These are phyloP conservation scores for Backusella parvicylindrica DNA, from an alignment of 192 early-diverging fungal species.

Conservation along the genomic window DNA sequence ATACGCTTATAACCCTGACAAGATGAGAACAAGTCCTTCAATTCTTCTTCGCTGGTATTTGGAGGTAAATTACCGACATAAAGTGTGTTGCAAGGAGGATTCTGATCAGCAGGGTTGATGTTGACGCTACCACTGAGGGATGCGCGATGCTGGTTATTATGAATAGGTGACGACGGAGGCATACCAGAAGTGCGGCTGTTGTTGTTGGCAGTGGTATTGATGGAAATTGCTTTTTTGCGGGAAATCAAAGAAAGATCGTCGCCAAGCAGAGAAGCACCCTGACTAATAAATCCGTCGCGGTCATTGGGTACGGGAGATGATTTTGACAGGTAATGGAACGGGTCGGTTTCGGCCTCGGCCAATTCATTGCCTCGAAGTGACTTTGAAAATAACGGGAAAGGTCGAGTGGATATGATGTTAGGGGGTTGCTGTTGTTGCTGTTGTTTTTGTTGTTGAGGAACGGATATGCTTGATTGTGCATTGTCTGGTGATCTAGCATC, in stretches of 20 bases:
- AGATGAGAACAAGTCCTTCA: slow-evolving; percentile 72
- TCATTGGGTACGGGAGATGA: slow-evolving; percentile 11
- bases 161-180: not conserved
- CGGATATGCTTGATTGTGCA: too few species aligned
- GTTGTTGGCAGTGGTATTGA: not conserved
- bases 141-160: not conserved
- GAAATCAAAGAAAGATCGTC: not conserved
- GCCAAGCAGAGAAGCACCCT: not conserved
- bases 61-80: slow-evolving; percentile 96
- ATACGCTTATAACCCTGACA: slow-evolving; percentile 89
- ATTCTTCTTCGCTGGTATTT: slow-evolving; percentile 87
- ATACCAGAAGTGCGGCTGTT: not conserved
- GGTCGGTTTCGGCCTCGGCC: slow-evolving; percentile 7
- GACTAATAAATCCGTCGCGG: not conserved
- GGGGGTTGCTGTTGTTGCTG: not conserved
- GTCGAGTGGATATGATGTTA: not conserved
- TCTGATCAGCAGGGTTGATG: slow-evolving; percentile 70
- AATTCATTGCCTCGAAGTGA: not conserved
- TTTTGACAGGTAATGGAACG: slow-evolving; percentile 20
- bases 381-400: slow-evolving; percentile 12
- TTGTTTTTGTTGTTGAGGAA: not conserved
- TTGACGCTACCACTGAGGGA: not conserved
- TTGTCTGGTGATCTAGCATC: slow-evolving; percentile 5
- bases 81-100: slow-evolving; percentile 97
- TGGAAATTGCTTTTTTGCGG: not conserved